Conservation (phyloP, 2,329 filamentous ascomycete species). For the Alternaria solani region DNA sequence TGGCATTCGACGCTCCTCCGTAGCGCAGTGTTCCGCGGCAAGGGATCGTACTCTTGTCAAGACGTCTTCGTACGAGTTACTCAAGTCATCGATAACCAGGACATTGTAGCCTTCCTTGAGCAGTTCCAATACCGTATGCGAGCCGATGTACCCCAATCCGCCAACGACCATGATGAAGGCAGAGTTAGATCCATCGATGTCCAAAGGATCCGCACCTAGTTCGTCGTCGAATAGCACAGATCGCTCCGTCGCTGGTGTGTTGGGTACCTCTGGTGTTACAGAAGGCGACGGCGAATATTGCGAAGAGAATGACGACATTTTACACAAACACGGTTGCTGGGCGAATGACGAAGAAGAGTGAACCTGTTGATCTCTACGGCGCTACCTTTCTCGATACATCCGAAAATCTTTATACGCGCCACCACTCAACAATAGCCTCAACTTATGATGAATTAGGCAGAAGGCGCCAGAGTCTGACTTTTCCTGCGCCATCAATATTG, state of each 20-base stretch:
- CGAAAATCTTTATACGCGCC: constrained; percentile 47
- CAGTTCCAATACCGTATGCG: constrained; percentile 63
- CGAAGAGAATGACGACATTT: constrained; percentile 40
- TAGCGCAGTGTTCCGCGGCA: constrained; percentile 50
- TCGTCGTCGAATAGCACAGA: constrained; percentile 60
- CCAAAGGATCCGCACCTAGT: constrained; percentile 53
- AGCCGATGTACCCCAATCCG: constrained; percentile 65
- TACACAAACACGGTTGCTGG: constrained; percentile 34
- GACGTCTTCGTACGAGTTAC: constrained; percentile 56
- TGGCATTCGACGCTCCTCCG: constrained; percentile 54
- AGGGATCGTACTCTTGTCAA: constrained; percentile 49
- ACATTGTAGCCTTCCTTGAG: constrained; percentile 64
- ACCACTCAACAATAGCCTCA: constrained; percentile 29
- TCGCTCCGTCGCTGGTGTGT: constrained; percentile 57
- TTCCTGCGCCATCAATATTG: constrained; percentile 46
- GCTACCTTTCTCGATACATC: constrained; percentile 31
- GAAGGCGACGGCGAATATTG: constrained; percentile 38
- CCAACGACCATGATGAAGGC: constrained; percentile 62
- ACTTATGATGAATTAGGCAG: constrained; percentile 39
- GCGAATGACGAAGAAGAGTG: constrained; percentile 24
- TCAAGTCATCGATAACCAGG: constrained; percentile 56
- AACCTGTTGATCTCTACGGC: constrained; percentile 24
- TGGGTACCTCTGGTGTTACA: constrained; percentile 36
- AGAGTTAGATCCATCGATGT: constrained; percentile 47
- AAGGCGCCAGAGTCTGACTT: constrained; percentile 43